These are phyloP conservation scores for Xylaria nigripes DNA, from an alignment of 495 filamentous ascomycete genomes.

Conservation along the genomic window DNA sequence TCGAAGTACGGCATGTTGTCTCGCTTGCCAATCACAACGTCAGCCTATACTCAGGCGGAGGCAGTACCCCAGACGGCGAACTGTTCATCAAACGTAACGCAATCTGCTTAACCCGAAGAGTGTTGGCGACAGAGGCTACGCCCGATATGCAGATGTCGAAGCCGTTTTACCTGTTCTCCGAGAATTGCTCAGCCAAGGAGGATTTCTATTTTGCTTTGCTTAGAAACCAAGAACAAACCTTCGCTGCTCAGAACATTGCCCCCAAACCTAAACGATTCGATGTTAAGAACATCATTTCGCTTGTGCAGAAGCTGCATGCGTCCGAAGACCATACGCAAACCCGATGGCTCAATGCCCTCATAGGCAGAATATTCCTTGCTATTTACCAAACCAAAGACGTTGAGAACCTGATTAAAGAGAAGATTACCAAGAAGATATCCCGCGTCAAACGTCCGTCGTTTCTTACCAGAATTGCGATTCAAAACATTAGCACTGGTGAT, in stretches of 20 bases:
- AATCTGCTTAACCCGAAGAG: conserved; percentile 68
- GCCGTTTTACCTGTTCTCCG: conserved; percentile 89
- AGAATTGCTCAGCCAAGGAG: conserved; percentile 91
- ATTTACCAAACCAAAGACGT: conserved; percentile 77
- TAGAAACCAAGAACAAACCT: conserved; percentile 66
- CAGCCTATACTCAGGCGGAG: conserved; percentile 75
- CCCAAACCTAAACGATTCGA: conserved; percentile 74
- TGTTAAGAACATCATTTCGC: conserved; percentile 69
- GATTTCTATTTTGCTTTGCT: conserved; percentile 95
- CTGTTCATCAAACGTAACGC: conserved; percentile 94
- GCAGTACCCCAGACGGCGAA: conserved; percentile 79
- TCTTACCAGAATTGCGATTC: conserved; percentile 69
- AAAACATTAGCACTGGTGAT: conserved; percentile 77
- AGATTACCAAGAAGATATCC: conserved; percentile 94
- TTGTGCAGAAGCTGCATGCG: conserved; percentile 84
- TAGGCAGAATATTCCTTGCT: conserved; percentile 80
- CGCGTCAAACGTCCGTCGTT: conserved; percentile 88
- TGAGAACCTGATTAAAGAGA: conserved; percentile 67
- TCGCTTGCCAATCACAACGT: conserved; percentile 82
- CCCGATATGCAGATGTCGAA: conserved; percentile 51
- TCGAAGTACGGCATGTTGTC: conserved; percentile 92
- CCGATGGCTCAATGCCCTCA: conserved; percentile 86
- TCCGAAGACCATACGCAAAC: conserved; percentile 88
- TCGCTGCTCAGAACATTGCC: conserved; percentile 46
- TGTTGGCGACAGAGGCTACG: conserved; percentile 47